A percentile compares a stretch with the other conserved stretches of the same genome.
phyloP scores from a whole-genome alignment of 352 stramenopile genomes.

The Phytopythium mirpurense region DNA sequence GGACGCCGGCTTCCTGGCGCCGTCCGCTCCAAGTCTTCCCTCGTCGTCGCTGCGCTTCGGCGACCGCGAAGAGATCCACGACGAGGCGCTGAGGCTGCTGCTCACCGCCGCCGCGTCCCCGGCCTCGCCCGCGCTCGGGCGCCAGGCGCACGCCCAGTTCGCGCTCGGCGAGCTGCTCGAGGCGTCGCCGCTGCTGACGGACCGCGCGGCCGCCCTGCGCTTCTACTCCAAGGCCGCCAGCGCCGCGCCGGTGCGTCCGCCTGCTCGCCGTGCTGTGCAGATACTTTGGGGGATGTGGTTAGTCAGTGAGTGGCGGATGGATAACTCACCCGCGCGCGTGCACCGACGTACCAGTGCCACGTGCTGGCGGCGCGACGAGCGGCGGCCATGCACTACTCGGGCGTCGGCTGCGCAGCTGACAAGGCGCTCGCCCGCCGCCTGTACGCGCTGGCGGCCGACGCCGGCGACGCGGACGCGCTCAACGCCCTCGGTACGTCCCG shows the following conservation, averaged over 20 bases:
- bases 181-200: conserved; percentile 36
- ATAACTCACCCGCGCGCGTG: too few species aligned
- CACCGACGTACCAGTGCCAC: too few species aligned
- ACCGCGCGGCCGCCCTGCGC: conserved; percentile 42
- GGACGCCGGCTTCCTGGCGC: not conserved
- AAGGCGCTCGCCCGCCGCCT: conserved; percentile 46
- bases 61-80: conserved; percentile 51
- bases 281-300: too few species aligned
- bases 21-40: too few species aligned
- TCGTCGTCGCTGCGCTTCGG: conserved; percentile 23
- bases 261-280: too few species aligned
- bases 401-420: conserved; percentile 39
- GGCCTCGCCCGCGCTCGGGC: conserved; percentile 15
- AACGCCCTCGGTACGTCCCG: conserved; percentile 52
- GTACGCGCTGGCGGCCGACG: conserved; percentile 48
- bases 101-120: conserved; percentile 24
- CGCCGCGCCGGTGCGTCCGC: conserved; percentile 13
- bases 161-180: conserved; percentile 49
- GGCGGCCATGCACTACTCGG: conserved; percentile 59
- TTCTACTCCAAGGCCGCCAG: conserved; percentile 58
- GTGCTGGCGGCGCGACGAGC: conserved; percentile 39
- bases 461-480: conserved; percentile 49
- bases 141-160: conserved; percentile 20
- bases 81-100: conserved; percentile 56
- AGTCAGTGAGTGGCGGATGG: too few species aligned